phyloP scores from a whole-genome alignment of 2,329 filamentous ascomycete species.

The Colletotrichum echinochloae region DNA sequence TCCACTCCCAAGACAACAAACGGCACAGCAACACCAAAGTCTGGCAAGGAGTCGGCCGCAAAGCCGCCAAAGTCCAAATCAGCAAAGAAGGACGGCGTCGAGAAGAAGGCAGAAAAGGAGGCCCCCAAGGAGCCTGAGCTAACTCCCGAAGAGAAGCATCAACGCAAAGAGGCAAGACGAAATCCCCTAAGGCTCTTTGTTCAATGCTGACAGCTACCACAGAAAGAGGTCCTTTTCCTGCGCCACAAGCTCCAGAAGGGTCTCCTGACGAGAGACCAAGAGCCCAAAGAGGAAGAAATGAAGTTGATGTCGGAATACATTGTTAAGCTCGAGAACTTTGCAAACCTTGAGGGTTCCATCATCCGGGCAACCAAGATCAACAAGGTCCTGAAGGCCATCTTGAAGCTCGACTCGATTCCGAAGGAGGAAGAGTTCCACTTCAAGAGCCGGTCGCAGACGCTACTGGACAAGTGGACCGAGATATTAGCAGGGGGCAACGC shows the following conservation, averaged over 20 bases:
- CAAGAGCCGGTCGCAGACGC: constrained; percentile 81
- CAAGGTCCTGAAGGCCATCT: constrained; percentile 95
- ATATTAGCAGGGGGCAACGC: constrained; percentile 73
- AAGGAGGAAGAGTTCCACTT: constrained; percentile 91
- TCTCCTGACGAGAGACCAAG: constrained; percentile 85
- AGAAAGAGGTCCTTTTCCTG: constrained; percentile 89
- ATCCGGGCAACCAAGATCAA: constrained; percentile 96
- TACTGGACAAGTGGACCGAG: constrained; percentile 92
- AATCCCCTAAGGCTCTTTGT: not conserved
- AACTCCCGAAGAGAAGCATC: constrained; percentile 67
- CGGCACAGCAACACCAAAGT: constrained; percentile 67
- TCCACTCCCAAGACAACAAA: constrained; percentile 78
- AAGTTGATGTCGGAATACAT: constrained; percentile 81
- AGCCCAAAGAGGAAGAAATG: constrained; percentile 90
- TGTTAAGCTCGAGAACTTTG: constrained; percentile 81
- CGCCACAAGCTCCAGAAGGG: constrained; percentile 96
- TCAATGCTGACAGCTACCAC: constrained; percentile 49
- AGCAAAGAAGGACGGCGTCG: constrained; percentile 63
- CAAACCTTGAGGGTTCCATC: constrained; percentile 87
- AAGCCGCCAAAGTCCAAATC: constrained; percentile 69
- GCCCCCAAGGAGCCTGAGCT: constrained; percentile 67
- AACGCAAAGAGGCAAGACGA: constrained; percentile 68
- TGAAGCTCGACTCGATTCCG: constrained; percentile 88
- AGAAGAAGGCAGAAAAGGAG: constrained; percentile 68
- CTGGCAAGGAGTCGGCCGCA: constrained; percentile 63